These are phyloP conservation scores for Yamagishiella unicocca DNA, from an alignment of 139 green algal genomes.

Conservation along the genomic window DNA sequence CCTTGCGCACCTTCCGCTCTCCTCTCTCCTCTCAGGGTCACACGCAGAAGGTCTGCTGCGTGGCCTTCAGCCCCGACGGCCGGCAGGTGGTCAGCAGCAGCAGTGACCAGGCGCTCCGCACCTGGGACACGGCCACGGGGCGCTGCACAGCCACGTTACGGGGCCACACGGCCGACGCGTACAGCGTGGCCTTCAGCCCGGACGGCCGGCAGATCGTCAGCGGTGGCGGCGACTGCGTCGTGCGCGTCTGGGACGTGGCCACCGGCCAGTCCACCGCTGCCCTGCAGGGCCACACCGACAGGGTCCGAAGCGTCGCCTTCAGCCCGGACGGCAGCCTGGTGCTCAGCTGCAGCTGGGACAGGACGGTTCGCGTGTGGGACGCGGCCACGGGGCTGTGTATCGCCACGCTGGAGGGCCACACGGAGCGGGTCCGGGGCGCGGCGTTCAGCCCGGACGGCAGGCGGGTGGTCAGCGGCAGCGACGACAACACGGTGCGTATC, in stretches of 20 bases:
- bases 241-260: neutral
- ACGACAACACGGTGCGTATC: no score
- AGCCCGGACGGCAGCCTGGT: neutral
- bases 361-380: neutral
- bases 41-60: neutral
- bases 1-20: neutral
- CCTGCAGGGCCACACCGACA: neutral
- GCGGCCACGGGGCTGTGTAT: neutral
- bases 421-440: neutral
- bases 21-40: neutral
- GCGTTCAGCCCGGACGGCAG: neutral
- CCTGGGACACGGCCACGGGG: constrained; percentile 8
- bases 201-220: neutral
- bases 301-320: neutral
- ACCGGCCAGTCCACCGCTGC: neutral
- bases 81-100: neutral
- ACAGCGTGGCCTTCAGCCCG: neutral
- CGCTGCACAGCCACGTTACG: neutral
- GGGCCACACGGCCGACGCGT: neutral
- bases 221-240: neutral
- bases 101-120: neutral
- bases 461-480: neutral
- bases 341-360: neutral
- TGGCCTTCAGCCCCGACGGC: neutral
- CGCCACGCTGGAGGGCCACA: neutral